These are phyloP conservation scores for Suillus ampliporus DNA, from an alignment of 768 basidiomycete species.

Conservation along the genomic window DNA sequence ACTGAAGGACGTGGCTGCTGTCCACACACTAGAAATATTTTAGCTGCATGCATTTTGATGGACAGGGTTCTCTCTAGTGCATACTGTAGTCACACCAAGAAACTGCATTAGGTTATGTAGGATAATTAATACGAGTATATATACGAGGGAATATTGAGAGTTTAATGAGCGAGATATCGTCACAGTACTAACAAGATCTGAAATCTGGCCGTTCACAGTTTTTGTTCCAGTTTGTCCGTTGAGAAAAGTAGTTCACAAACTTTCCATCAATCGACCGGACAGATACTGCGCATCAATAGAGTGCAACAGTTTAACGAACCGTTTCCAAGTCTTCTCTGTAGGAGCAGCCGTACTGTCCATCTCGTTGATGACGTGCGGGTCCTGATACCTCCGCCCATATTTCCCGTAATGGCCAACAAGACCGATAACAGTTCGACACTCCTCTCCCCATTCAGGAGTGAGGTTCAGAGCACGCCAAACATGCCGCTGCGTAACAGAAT, in stretches of 20 bases:
- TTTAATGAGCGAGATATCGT: background rate
- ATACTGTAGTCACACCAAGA: no score
- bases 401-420: slow-evolving; percentile 64
- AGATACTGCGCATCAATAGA: slow-evolving; percentile 45
- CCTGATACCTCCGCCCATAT: slow-evolving; percentile 52
- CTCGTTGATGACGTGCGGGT: slow-evolving; percentile 55
- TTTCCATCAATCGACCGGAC: background rate
- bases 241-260: background rate
- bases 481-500: slow-evolving; percentile 41
- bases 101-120: no score
- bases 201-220: background rate
- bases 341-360: slow-evolving; percentile 51
- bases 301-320: slow-evolving; percentile 53
- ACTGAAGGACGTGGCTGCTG: no score
- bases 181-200: background rate
- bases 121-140: no score
- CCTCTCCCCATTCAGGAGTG: slow-evolving; percentile 46
- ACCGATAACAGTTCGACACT: slow-evolving; percentile 54
- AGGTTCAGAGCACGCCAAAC: slow-evolving; percentile 58
- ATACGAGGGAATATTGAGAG: background rate
- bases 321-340: slow-evolving; percentile 52
- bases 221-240: no score
- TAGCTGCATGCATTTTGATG: no score
- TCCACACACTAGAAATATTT: no score
- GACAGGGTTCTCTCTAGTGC: no score